Evolutionary conservation across 768 basidiomycete genomes (phyloP), one percentile per base, ranked within the genome.

Genomic region (Neoboletus magnificus): DNA sequence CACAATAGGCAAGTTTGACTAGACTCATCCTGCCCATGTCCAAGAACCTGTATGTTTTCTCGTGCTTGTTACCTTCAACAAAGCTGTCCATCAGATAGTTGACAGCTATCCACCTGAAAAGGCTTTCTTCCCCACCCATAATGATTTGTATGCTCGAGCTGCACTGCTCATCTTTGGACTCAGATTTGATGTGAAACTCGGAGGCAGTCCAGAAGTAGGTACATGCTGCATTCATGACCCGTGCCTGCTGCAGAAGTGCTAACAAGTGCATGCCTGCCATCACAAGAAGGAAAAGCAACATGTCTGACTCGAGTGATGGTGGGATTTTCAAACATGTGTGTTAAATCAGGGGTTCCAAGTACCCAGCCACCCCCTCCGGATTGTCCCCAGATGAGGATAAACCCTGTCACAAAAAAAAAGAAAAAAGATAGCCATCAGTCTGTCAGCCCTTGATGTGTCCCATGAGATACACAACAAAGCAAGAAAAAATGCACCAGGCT

Each of bases 1-100:
- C n/a, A n/a, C n/a, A n/a, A n/a, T n/a, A n/a, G n/a, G n/a, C n/a
- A n/a, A n/a, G n/a, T n/a, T n/a, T n/a, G n/a, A n/a, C n/a, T n/a
- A n/a, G n/a, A n/a, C n/a, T n/a, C n/a, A n/a, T n/a, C 25, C 97
- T 96, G 50, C 97, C 97, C 97, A 98, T 99, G 70, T 99, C 97
- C 61, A 99, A 77, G 71, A 99, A 99, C 6, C 97, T 97, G 66
- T 93, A 98, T 5, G 96, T 91, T 46, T 79, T 81, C 68, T 83
- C 79, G 49, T 80, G 68, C 46, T 45, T 54, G 47, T 22, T 10
- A 0, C 72, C 71, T 10, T 79, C 79, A 1, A 77, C 77, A 66
- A 99, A 99, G 2, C 95, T 95, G 66, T 98, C 91, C 92, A 98
- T 95, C 47, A 98, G 85, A 71, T 99, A 98, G 73, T 98, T 99